Evolutionary conservation across 495 filamentous ascomycete genomes (phyloP), one percentile per base, ranked within the genome.

Genomic region (Tuber brumale): DNA sequence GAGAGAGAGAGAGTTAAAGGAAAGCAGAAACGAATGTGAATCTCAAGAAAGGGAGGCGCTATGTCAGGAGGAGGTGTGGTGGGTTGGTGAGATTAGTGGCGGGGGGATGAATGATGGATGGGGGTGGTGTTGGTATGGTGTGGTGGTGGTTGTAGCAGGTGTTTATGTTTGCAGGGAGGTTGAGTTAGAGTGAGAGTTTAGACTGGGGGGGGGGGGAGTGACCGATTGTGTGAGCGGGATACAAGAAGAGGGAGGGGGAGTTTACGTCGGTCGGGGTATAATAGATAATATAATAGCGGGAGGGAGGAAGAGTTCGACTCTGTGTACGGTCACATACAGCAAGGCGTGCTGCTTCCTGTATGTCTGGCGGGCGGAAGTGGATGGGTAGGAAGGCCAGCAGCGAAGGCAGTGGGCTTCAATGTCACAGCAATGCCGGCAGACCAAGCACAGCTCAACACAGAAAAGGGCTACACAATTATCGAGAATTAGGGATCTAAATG

Each of bases 111-210:
- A 43, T 10, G 42, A 61, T 35, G 42, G 42, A 46, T 76, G 45
- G 41, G 70, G 35, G 43, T 45, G 76, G 74, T 72, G 27, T 9
- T 66, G 51, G 73, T 35, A 18, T 23, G 76, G 70, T 70, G 74
- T 37, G 72, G 71, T 44, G 71, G n/a, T 70, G 74, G 51, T 73
- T 70, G 71, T 43, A 71, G 70, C 41, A 37, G 74, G 43, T 39
- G 41, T 27, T 44, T 72, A 39, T 70, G 42, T 39, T 48, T 35
- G 74, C 27, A 42, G 45, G 71, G 69, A 71, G 74, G 69, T 48
- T 71, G 74, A 72, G 44, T 39, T 78, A 74, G 75, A 75, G 46
- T 74, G 73, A 66, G 74, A 57, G 76, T 48, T 70, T 61, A 42
- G 74, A 70, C 70, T 71, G 57, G 66, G 44, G 73, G 75, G 57